Base-by-base conservation (phyloP, 768 basidiomycete species). In the Lentinus tigrinus region DNA sequence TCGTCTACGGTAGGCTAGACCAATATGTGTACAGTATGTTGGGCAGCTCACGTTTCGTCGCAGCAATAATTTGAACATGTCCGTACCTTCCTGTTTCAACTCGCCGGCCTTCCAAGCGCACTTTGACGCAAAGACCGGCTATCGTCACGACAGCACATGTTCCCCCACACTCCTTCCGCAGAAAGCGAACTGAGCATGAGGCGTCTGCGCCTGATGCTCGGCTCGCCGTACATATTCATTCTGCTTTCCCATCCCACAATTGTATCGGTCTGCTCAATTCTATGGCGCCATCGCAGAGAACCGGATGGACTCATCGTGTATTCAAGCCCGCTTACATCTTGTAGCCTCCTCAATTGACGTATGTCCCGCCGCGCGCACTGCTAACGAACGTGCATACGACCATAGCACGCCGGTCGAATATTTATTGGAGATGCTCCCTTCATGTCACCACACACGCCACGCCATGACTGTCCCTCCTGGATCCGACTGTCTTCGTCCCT, bases 91-190 rank as follows among this genome's bases (percentile, higher is more conserved):
- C 11, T 7, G 31, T 7, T 11, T n/a, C n/a, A n/a, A n/a, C n/a
- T n/a, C n/a, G n/a, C 31, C 31, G 31, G 31, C 39, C 39, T 40
- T 62, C 63, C 72, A 64, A 71, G 39, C 31, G 31, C 31, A 31
- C 31, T 11, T 11, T 3, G 31, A 1, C n/a, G n/a, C 31, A 31
- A 31, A 2, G 6, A 11, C 6, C 31, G 31, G 31, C 11, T 11
- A 31, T 31, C 31, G 88, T 90, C 72, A 86, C 88, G 69, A 31
- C 31, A 31, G 31, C 31, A 11, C 31, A 6, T 31, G 31, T 31
- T 31, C 11, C 31, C n/a, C 1, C 31, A 31, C 31, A 7, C 31
- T 31, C 6, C 31, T 6, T 11, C 11, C 31, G 31, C 31, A 31
- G 31, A 31, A 31, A 31, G 31, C 31, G 31, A 31, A 31, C 31